These are phyloP conservation scores for Metschnikowia baotianmanensis DNA, from an alignment of 805 yeast genomes.

Conservation along the genomic window DNA sequence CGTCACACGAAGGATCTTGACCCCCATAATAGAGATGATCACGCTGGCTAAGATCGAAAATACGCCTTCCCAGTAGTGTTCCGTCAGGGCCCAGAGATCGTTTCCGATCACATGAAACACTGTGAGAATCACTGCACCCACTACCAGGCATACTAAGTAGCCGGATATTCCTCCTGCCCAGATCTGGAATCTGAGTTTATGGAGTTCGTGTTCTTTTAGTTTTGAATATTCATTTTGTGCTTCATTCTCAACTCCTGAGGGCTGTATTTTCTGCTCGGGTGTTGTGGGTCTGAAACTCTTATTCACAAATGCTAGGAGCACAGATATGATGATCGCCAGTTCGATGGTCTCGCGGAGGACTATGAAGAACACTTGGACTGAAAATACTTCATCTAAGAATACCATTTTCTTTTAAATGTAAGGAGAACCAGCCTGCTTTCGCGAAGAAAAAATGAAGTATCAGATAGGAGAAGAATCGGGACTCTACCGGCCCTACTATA, in stretches of 20 bases:
- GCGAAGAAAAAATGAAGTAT: too few species aligned
- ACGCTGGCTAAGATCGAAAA: conserved; percentile 45
- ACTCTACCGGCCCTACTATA: too few species aligned
- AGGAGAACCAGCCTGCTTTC: too few species aligned
- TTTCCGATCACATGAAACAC: conserved; percentile 41
- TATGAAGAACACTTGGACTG: conserved; percentile 22
- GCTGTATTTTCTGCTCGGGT: not conserved
- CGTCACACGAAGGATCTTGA: conserved; percentile 42
- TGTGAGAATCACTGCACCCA: conserved; percentile 39
- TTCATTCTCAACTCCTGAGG: not conserved
- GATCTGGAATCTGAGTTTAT: conserved; percentile 33
- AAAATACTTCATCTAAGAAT: conserved; percentile 17
- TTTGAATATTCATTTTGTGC: not conserved
- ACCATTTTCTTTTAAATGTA: conserved; percentile 9
- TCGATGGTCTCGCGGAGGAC: conserved; percentile 21
- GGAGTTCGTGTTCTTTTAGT: conserved; percentile 15
- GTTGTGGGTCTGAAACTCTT: conserved; percentile 9
- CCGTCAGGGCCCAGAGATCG: conserved; percentile 45
- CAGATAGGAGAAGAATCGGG: too few species aligned
- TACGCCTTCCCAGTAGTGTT: conserved; percentile 48
- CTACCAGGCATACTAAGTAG: conserved; percentile 34
- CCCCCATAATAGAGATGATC: conserved; percentile 46
- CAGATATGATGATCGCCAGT: conserved; percentile 23
- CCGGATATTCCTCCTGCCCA: conserved; percentile 47
- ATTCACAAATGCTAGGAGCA: conserved; percentile 20